Evolutionary conservation across 2,329 filamentous ascomycete species (phyloP).

Genomic region (Trichoderma breve): DNA sequence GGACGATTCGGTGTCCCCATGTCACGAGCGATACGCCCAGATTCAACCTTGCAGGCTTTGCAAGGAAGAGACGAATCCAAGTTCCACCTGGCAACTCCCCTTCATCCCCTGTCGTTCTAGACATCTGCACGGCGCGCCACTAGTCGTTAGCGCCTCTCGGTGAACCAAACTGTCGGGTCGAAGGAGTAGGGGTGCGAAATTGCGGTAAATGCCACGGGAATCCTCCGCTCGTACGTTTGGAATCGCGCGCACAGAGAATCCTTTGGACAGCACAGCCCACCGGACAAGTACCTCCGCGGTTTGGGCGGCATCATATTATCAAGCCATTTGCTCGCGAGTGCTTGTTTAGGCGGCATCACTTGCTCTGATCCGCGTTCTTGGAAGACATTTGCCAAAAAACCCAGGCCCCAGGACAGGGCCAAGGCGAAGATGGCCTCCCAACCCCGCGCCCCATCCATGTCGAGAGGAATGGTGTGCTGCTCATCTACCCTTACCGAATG

Average conservation of each 20-base stretch:
- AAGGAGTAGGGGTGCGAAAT: slow-evolving; percentile 22
- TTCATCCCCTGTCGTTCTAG: slow-evolving; percentile 17
- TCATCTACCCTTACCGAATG: not conserved
- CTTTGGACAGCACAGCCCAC: not conserved
- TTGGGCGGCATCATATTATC: not conserved
- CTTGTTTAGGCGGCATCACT: not conserved
- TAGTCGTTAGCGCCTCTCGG: slow-evolving; percentile 20
- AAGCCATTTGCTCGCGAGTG: not conserved
- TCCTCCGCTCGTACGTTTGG: not conserved
- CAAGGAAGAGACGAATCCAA: slow-evolving; percentile 3
- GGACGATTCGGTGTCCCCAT: not conserved
- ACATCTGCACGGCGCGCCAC: slow-evolving; percentile 19
- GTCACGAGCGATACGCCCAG: not conserved
- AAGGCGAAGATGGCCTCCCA: not conserved
- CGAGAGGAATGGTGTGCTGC: not conserved
- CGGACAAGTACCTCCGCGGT: not conserved
- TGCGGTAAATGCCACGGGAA: slow-evolving; percentile 2
- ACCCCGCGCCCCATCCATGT: not conserved
- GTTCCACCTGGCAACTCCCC: slow-evolving; percentile 13
- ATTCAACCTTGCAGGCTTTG: not conserved
- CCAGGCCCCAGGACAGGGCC: not conserved
- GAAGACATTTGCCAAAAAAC: not conserved
- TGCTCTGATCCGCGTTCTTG: not conserved
- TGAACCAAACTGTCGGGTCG: slow-evolving; percentile 28
- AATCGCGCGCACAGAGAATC: not conserved